These are phyloP conservation scores for Clarireedia homoeocarpa DNA, from an alignment of 2,329 filamentous ascomycete genomes.

Conservation along the genomic window DNA sequence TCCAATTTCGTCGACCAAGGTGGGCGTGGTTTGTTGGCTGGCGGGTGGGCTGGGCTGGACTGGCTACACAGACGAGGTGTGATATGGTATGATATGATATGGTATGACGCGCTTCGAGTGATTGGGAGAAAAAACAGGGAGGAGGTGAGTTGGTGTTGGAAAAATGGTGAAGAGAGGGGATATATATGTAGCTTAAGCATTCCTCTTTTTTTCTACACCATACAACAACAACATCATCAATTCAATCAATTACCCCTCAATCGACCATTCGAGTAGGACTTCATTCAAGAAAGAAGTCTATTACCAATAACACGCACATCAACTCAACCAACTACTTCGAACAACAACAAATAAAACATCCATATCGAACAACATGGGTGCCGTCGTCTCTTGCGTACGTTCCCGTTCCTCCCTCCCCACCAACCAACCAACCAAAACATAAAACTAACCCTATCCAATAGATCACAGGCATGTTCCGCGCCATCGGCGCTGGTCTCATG, in stretches of 20 bases:
- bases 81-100: neutral
- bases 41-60: too few relatives aligned
- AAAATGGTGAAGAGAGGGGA: neutral
- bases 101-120: constrained; percentile 1
- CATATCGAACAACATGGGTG: constrained; percentile 23
- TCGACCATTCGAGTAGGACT: too few relatives aligned
- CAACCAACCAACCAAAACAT: neutral
- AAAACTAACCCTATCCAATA: constrained; percentile 14
- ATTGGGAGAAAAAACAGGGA: neutral
- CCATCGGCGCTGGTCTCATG: constrained; percentile 32
- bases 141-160: neutral
- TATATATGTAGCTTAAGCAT: neutral
- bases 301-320: neutral
- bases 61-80: too few relatives aligned
- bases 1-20: too few relatives aligned
- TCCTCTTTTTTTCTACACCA: neutral
- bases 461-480: constrained; percentile 27
- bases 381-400: constrained; percentile 32
- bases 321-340: neutral
- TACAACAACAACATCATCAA: neutral
- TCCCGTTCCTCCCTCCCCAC: neutral
- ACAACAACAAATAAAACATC: neutral
- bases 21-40: too few relatives aligned
- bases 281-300: neutral
- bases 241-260: neutral